Base-by-base conservation (phyloP, 176 grass and related monocot genomes). In the Tillandsia fasciculata region DNA sequence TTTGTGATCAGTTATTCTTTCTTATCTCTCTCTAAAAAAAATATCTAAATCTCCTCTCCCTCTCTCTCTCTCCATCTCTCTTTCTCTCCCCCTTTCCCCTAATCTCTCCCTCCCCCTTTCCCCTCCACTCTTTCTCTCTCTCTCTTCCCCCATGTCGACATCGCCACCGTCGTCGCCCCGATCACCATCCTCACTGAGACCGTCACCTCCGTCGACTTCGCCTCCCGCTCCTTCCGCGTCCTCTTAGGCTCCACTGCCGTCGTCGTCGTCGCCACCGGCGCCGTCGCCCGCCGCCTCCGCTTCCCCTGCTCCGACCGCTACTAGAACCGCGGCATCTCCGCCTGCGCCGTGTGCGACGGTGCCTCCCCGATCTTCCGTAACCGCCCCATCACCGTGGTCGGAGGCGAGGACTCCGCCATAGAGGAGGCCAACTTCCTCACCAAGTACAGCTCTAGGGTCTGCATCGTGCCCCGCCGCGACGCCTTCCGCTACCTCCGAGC, bases 351-450 rank as follows among this genome's bases (percentile, higher is more conserved):
- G 18, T 94, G 90, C 83, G 94, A 97, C 14, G 94, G 94, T 11
- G 93, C 94, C 3, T 86, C 89, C 15, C 87, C 89, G 12, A 87
- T 92, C 67, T 97, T 92, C 68, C 71, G 94, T 17, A 90, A 97
- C 82, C 83, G 79, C 14, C 94, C 89, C 69, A 99, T 99, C 54
- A 84, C 87, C 1, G 90, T 99, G 13, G 74, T 99, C 64, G 95
- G 95, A 5, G 95, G 95, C 33, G 87, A 90, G 10, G 95, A 99
- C 77, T 99, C 90, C 7, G 90, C 95, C 79, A 99, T 99, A 90
- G 95, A 99, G 82, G 94, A 99, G 85, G 84, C 95, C 69, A 94
- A 99, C 72, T 99, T 99, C 80, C 83, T 99, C 26, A 99, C 95
- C 54, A 94, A 99, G 82, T 99, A 93, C 77, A 90, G 84, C 24